Base-by-base conservation (phyloP, 2,329 filamentous ascomycete species). In the Fonsecaea pedrosoi region DNA sequence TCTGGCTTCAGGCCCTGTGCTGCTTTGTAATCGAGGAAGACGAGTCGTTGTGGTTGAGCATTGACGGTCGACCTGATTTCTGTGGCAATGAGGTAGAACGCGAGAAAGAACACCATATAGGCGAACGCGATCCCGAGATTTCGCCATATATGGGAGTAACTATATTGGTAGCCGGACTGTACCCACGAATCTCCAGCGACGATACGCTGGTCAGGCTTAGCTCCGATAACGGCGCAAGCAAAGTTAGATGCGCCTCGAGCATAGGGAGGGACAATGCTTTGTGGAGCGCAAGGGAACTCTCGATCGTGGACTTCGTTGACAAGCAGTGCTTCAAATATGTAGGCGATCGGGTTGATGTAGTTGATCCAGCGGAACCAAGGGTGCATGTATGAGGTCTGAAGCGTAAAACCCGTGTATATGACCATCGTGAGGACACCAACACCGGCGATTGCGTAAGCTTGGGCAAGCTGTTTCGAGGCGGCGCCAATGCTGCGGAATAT, bases 231-330 rank as follows among this genome's bases (percentile, higher is more conserved):
- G 1, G 82, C 75, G 37, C 67, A 70, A 25, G 60, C 91, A 69
- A 89, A 93, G 78, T 87, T 94, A 68, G 93, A 92, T 73, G 92
- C 85, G 0, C 88, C 84, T 0, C 91, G 90, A 73, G 92, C 89
- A 73, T 93, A 92, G 0, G 93, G 80, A 0, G 94, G 88, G 0
- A 87, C 83, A 0, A 86, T 38, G 48, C 45, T 64, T 48, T 56
- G 34, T 42, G 38, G 18, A 42, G 62, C 67, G 64, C 25, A 74
- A 57, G 63, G 65, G 40, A 58, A 67, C 2, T 37, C 13, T 48
- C 77, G 75, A 15, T 64, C 64, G 59, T 78, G 75, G 60, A 80
- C 78, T 60, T 80, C 78, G 25, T 76, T 79, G 1, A 76, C 75
- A 0, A 80, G 70, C 4, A 80, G 67, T 7, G 78, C 76, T 59